Base-by-base conservation (phyloP, 1,284 basidiomycete genomes). In the Agaricales sp. region DNA sequence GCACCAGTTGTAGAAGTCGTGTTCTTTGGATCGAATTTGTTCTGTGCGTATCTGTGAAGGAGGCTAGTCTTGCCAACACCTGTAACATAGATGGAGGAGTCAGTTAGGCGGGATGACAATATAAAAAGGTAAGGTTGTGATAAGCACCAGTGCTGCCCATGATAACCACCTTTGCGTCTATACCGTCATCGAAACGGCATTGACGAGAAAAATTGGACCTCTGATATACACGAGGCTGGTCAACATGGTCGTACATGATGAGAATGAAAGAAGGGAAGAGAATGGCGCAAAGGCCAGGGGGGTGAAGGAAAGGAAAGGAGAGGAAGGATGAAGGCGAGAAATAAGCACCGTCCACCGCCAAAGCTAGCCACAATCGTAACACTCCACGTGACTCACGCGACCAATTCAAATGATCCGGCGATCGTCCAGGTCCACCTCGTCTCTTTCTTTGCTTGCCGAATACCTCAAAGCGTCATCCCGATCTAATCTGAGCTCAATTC, bases 161-260 rank as follows among this genome's bases (percentile, higher is more conserved):
- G 57, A 97, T 80, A 62, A 97, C 93, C 61, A 97, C 90, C 77
- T 97, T 97, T 58, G 91, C 92, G 73, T 97, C 94, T 62, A 96
- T 75, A 58, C 84, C 82, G 57, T 82, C 80, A 61, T 87, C 83
- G 11, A 35, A n/a, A 35, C 30, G 53, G 48, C 44, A 54, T 46
- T 48, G 52, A 51, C 43, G 54, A 48, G 30, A 35, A 35, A 35
- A 35, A 11, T 35, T 35, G 11, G 30, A 35, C 11, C 30, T 35
- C 30, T 35, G 30, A 35, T 35, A 35, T 8, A 35, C 30, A n/a
- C 8, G n/a, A 8, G 30, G 30, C n/a, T 8, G 30, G 30, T 35
- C 30, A 51, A 52, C 30, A n/a, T 35, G 51, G 47, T 56, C 20
- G 47, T 54, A 50, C 48, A 46, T 53, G 54, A 52, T 51, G 52